These are phyloP conservation scores for Lichina pygmaea DNA, from an alignment of 495 filamentous ascomycete species.

Conservation along the genomic window DNA sequence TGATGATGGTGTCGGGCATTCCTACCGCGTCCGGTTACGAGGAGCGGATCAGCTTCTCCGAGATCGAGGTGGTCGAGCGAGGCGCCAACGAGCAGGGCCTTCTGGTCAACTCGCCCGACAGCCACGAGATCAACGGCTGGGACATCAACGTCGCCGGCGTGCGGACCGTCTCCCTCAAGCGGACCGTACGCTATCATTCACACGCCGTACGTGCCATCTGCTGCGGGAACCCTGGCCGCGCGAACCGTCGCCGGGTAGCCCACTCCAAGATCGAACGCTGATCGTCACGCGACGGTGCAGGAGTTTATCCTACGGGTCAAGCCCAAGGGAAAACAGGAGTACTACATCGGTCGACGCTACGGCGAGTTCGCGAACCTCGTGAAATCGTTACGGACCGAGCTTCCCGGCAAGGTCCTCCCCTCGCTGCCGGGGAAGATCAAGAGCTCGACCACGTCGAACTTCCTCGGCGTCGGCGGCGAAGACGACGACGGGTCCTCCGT, in stretches of 20 bases:
- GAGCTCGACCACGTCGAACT: conserved; percentile 31
- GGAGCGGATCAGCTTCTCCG: conserved; percentile 82
- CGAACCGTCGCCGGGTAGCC: no score
- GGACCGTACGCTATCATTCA: conserved; percentile 69
- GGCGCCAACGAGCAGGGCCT: conserved; percentile 78
- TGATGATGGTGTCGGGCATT: conserved; percentile 98
- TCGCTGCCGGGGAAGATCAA: conserved; percentile 80
- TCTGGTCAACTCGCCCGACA: conserved; percentile 63
- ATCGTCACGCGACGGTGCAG: conserved; percentile 16
- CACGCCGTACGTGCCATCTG: conserved; percentile 42
- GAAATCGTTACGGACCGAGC: conserved; percentile 50
- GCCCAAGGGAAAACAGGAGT: conserved; percentile 36
- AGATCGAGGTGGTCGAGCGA: conserved; percentile 85
- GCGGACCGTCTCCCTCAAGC: conserved; percentile 49
- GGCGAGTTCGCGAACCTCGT: conserved; percentile 65
- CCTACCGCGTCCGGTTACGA: conserved; percentile 92
- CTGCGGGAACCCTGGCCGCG: not conserved
- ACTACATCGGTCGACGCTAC: conserved; percentile 63
- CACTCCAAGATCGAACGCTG: not conserved
- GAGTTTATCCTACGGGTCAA: conserved; percentile 78
- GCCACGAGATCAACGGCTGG: conserved; percentile 80
- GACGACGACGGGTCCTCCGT: conserved; percentile 47
- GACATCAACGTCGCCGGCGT: conserved; percentile 91
- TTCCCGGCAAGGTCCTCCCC: conserved; percentile 77
- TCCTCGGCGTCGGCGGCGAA: conserved; percentile 20